phyloP scores from a whole-genome alignment of 345 rosid species.

The Salix dunnii region DNA sequence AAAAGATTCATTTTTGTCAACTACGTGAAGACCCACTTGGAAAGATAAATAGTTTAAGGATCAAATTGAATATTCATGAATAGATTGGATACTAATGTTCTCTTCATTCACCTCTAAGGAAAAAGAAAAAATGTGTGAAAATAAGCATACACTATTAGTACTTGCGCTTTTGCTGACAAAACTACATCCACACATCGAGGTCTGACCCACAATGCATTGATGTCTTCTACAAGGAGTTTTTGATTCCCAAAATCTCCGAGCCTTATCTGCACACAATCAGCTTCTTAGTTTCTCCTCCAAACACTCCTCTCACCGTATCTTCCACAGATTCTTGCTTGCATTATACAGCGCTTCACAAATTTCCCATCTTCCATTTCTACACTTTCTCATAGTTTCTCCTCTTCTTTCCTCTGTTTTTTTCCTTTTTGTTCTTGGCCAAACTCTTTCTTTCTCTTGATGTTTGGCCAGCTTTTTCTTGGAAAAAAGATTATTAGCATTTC shows the following conservation, averaged over 20 bases:
- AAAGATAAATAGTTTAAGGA: background rate
- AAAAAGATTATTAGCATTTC: background rate
- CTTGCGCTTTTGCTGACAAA: background rate
- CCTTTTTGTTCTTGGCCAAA: background rate
- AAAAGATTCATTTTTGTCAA: no score
- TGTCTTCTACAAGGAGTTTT: constrained; percentile 11
- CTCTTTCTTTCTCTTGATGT: background rate
- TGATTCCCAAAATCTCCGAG: constrained; percentile 11
- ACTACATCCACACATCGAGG: constrained; percentile 16
- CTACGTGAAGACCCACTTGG: background rate
- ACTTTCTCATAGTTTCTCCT: background rate
- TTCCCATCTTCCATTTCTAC: no score
- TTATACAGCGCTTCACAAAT: background rate
- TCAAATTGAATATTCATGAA: background rate
- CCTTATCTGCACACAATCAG: constrained; percentile 28
- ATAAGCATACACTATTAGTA: background rate
- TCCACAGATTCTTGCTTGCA: background rate
- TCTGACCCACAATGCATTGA: constrained; percentile 16
- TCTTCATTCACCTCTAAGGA: background rate
- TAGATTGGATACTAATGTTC: background rate
- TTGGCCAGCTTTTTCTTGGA: background rate
- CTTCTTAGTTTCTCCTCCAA: constrained; percentile 25
- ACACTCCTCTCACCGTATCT: background rate
- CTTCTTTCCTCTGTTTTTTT: background rate
- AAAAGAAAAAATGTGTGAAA: background rate